Evolutionary conservation across 1,284 basidiomycete genomes (phyloP).

Genomic region (Vanrija sp.): DNA sequence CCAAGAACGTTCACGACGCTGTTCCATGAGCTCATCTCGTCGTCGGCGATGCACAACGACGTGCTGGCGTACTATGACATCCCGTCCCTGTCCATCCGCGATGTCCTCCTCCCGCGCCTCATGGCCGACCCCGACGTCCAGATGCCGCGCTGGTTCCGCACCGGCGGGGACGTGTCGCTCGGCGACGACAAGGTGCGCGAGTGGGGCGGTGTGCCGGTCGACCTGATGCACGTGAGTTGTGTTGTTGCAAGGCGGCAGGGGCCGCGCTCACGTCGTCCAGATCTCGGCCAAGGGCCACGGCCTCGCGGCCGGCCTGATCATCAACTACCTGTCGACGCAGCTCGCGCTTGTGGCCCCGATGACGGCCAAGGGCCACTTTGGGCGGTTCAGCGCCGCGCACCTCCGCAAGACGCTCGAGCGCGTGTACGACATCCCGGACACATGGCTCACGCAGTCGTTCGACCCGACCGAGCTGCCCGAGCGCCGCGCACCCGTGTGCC

Average conservation of each 20-base stretch:
- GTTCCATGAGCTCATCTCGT: constrained; percentile 38
- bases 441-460: constrained; percentile 9
- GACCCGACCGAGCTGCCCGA: constrained; percentile 5
- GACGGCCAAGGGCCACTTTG: background rate
- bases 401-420: constrained; percentile 4
- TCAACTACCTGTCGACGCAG: constrained; percentile 37
- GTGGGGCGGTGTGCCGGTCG: constrained; percentile 39
- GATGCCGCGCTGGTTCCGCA: constrained; percentile 44
- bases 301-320: constrained; percentile 37
- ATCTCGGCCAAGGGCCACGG: constrained; percentile 43
- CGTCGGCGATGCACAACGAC: constrained; percentile 43
- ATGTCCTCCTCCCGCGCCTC: constrained; percentile 40
- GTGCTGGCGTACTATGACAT: constrained; percentile 46
- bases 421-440: constrained; percentile 10
- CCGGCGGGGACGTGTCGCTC: constrained; percentile 28
- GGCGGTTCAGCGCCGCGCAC: constrained; percentile 2
- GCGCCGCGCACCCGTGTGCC: constrained; percentile 28
- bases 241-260: background rate
- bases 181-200: constrained; percentile 41
- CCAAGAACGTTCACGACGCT: constrained; percentile 45
- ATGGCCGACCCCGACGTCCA: constrained; percentile 35
- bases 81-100: constrained; percentile 41
- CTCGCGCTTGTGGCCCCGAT: constrained; percentile 6
- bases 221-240: constrained; percentile 45
- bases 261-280: constrained; percentile 12